Conservation (phyloP, 768 basidiomycete genomes). For the Strobilomyces dryophilus region DNA sequence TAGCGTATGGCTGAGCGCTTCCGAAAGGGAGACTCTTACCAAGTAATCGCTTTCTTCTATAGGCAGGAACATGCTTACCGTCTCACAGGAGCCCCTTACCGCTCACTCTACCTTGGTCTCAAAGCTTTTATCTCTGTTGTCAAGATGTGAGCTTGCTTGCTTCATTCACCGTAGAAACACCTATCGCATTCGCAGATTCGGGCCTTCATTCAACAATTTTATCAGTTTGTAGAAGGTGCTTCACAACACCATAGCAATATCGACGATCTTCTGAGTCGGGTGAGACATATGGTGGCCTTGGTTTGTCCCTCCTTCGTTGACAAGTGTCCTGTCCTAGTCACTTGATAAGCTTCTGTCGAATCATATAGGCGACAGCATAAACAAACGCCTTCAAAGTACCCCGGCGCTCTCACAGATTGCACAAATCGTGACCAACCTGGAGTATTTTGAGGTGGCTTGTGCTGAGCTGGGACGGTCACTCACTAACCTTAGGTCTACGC, state of each 20-base stretch:
- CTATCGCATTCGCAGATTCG: constrained; percentile 54
- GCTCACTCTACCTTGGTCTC: constrained; percentile 86
- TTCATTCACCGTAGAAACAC: neutral
- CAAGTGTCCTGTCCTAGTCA: constrained; percentile 46
- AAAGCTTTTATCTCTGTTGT: constrained; percentile 92
- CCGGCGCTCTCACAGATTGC: constrained; percentile 86
- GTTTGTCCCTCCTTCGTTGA: neutral
- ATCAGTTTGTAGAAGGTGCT: constrained; percentile 94
- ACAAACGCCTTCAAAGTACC: constrained; percentile 66
- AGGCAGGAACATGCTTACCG: neutral
- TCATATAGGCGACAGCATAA: constrained; percentile 73
- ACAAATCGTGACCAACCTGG: constrained; percentile 88
- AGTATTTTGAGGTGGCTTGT: constrained; percentile 86
- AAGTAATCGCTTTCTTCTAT: constrained; percentile 36
- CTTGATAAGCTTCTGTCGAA: constrained; percentile 78
- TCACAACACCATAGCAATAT: constrained; percentile 88
- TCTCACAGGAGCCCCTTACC: constrained; percentile 57
- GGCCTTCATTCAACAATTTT: constrained; percentile 89
- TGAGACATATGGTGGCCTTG: constrained; percentile 27
- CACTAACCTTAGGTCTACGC: constrained; percentile 80
- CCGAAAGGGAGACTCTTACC: constrained; percentile 56
- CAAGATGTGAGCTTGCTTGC: constrained; percentile 57
- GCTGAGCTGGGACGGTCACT: constrained; percentile 80
- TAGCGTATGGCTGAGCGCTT: constrained; percentile 76
- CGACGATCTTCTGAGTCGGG: constrained; percentile 88